A percentile compares a stretch with the other conserved stretches of the same genome.
Evolutionary conservation across 176 grass and related monocot species (phyloP).

Genomic region (Tillandsia fasciculata): DNA sequence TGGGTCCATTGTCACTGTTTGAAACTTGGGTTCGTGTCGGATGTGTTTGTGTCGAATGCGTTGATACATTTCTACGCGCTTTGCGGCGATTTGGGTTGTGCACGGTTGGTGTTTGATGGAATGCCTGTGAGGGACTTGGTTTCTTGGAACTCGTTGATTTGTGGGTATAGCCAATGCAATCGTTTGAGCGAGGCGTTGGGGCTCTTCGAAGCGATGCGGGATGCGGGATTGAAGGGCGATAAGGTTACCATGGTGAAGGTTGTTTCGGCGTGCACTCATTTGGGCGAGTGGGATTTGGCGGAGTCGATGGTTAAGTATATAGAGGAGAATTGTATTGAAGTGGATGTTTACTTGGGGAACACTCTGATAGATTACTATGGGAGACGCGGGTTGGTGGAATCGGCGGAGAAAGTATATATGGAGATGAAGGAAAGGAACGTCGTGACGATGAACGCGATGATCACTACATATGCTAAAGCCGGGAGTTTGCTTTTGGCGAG

Average conservation of each 20-base stretch:
- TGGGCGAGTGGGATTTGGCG: conserved; percentile 39
- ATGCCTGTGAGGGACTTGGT: conserved; percentile 38
- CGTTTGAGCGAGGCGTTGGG: conserved; percentile 17
- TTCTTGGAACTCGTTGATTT: conserved; percentile 49
- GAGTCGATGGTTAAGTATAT: conserved; percentile 35
- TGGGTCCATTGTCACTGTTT: conserved; percentile 30
- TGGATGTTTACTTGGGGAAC: conserved; percentile 50
- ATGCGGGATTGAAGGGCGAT: conserved; percentile 34
- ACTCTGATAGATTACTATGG: conserved; percentile 43
- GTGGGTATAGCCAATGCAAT: conserved; percentile 25
- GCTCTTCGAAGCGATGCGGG: conserved; percentile 27
- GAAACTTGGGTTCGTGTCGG: conserved; percentile 30
- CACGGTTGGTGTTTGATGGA: conserved; percentile 35
- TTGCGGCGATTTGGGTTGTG: conserved; percentile 27
- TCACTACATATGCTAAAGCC: conserved; percentile 37
- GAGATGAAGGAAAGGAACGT: conserved; percentile 35
- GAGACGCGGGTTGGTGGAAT: conserved; percentile 21
- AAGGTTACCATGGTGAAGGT: conserved; percentile 46
- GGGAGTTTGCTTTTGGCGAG: conserved; percentile 33
- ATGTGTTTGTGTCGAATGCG: conserved; percentile 39
- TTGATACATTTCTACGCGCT: conserved; percentile 32
- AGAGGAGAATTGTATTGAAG: conserved; percentile 30
- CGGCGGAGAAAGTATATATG: conserved; percentile 28
- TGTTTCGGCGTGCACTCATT: conserved; percentile 39
- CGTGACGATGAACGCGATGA: conserved; percentile 36